Base-by-base conservation (phyloP, 345 rosid genomes). In the Anastatica hierochuntica region DNA sequence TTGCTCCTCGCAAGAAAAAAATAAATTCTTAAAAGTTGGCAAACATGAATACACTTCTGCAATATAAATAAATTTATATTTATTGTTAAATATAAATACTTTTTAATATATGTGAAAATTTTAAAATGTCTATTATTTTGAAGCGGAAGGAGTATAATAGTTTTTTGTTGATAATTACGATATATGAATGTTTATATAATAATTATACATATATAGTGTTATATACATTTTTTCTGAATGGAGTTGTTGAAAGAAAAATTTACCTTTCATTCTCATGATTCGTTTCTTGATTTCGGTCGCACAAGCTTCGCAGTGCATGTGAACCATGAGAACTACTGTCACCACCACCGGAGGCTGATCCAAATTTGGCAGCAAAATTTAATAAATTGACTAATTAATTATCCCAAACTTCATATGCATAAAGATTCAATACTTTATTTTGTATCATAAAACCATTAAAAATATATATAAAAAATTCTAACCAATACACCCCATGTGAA, bases 251-350 rank as follows among this genome's bases (percentile, higher is more conserved):
- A n/a, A n/a, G n/a, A n/a, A n/a, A n/a, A n/a, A n/a, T n/a, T n/a
- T 5, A 31, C 98, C 98, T 81, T 88, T 78, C 94, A 92, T 88
- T 64, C 77, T 73, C 59, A 47, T 77, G 66, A 92, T 88, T 62
- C 94, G 84, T 77, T 88, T 92, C 81, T 85, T 79, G 71, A 85
- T 83, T 65, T 50, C 87, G 60, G 74, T 78, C 10, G 97, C 82
- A 68, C 98, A 92, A 37, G 89, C 97, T 43, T 92, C 98, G 39
- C 98, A 92, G 49, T 92, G 97, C 98, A 92, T 92, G 73, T 77
- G 77, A 31, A 85, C 94, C 61, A 62, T 76, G 2, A 92, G 77
- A 39, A 85, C 84, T 74, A 85, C 87, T 4, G 64, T 73, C 29
- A 83, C 67, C 50, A 74, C 83, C 31, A 73, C 85, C 18, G 73